phyloP scores from a whole-genome alignment of 805 yeast genomes.

The Scheffersomyces coipomensis region DNA sequence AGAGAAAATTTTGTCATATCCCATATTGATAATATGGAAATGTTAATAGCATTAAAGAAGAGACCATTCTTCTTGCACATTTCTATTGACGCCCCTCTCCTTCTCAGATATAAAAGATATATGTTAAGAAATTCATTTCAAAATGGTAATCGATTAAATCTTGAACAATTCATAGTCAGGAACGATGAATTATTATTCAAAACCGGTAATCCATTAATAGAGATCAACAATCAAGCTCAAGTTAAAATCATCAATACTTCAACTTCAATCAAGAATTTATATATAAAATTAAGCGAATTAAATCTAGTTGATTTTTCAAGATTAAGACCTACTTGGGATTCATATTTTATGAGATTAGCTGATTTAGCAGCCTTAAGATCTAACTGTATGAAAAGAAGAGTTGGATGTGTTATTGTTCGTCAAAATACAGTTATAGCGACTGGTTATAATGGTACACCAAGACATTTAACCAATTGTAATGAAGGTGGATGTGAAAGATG shows the following conservation, averaged over 20 bases:
- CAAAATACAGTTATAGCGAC: slow-evolving; percentile 89
- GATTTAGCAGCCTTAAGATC: slow-evolving; percentile 89
- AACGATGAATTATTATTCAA: slow-evolving; percentile 39
- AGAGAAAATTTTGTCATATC: slow-evolving; percentile 56
- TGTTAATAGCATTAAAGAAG: slow-evolving; percentile 50
- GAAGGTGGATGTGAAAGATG: slow-evolving; percentile 96
- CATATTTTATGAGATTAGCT: slow-evolving; percentile 91
- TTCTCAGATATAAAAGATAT: slow-evolving; percentile 42
- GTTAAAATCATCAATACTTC: slow-evolving; percentile 41
- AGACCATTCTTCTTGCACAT: slow-evolving; percentile 85
- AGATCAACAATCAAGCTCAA: slow-evolving; percentile 57
- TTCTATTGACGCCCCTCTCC: slow-evolving; percentile 70
- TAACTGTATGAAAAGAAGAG: slow-evolving; percentile 96
- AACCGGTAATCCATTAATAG: slow-evolving; percentile 50
- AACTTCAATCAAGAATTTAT: slow-evolving; percentile 31
- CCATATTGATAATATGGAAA: slow-evolving; percentile 41
- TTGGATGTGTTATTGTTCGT: slow-evolving; percentile 91
- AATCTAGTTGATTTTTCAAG: slow-evolving; percentile 41
- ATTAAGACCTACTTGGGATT: slow-evolving; percentile 92
- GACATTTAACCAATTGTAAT: slow-evolving; percentile 83
- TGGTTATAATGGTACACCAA: slow-evolving; percentile 97
- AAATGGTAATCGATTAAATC: slow-evolving; percentile 5
- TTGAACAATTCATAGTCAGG: slow-evolving; percentile 35
- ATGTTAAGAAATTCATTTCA: slow-evolving; percentile 12
- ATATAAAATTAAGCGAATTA: slow-evolving; percentile 38